Conservation (phyloP, 306 rosid genomes). For the Oxytropis ochrocephala region DNA sequence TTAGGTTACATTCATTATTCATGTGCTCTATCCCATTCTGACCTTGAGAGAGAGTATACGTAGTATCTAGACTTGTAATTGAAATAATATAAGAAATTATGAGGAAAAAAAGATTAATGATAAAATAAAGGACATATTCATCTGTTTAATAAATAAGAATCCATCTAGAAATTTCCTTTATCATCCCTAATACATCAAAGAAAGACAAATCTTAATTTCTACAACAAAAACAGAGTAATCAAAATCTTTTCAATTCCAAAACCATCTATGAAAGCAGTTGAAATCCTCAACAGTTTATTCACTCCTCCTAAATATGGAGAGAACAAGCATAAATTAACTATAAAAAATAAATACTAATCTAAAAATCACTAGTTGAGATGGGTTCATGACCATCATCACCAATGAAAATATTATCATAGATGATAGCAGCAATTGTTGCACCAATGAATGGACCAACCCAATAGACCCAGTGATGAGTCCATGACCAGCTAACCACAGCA, state of each 20-base stretch:
- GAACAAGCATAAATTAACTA: background rate
- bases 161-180: background rate
- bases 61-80: background rate
- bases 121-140: background rate
- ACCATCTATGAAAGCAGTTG: background rate
- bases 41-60: background rate
- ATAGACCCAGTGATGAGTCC: slow-evolving; percentile 74
- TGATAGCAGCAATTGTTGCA: slow-evolving; percentile 52
- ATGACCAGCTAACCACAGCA: slow-evolving; percentile 55
- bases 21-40: background rate
- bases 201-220: background rate
- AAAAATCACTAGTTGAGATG: slow-evolving; percentile 39
- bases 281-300: slow-evolving; percentile 20
- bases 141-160: background rate
- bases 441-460: slow-evolving; percentile 70
- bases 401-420: slow-evolving; percentile 64
- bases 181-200: slow-evolving; percentile 10
- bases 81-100: background rate
- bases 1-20: too few species aligned
- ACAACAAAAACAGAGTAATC: background rate
- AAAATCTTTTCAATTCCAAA: background rate
- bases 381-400: slow-evolving; percentile 47
- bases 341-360: background rate
- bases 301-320: background rate
- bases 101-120: background rate